Conservation (phyloP, 2,329 filamentous ascomycete species). For the Cladophialophora psammophila region DNA sequence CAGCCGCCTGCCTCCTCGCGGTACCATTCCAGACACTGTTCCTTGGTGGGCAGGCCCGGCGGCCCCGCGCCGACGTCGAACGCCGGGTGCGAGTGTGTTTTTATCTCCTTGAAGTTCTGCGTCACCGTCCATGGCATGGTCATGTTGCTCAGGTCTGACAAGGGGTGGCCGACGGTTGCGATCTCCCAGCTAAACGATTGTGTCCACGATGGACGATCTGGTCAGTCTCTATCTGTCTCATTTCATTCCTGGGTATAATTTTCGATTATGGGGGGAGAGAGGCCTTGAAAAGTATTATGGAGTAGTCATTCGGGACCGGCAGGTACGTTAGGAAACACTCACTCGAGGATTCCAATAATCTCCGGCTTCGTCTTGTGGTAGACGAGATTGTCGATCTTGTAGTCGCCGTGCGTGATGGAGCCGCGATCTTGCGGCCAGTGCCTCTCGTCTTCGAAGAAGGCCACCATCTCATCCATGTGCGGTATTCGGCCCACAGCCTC, state of each 20-base stretch:
- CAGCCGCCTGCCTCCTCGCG: conserved; percentile 73
- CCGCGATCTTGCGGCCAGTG: conserved; percentile 78
- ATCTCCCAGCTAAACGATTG: conserved; percentile 75
- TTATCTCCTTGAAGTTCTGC: conserved; percentile 46
- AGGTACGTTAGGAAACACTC: too few relatives aligned
- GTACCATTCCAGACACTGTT: conserved; percentile 72
- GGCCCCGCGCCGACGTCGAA: conserved; percentile 55
- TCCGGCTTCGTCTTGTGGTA: conserved; percentile 87
- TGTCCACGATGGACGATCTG: background rate
- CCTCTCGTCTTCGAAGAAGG: conserved; percentile 74
- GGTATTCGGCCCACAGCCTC: conserved; percentile 81
- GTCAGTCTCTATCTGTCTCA: too few relatives aligned
- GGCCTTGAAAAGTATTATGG: too few relatives aligned
- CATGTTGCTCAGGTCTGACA: conserved; percentile 89
- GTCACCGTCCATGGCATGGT: conserved; percentile 48
- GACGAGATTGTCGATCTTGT: conserved; percentile 90
- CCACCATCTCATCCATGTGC: conserved; percentile 79
- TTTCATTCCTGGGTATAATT: too few relatives aligned
- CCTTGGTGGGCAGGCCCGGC: conserved; percentile 69
- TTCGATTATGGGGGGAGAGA: too few relatives aligned
- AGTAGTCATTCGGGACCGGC: too few relatives aligned
- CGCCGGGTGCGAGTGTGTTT: conserved; percentile 36
- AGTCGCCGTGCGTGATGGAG: conserved; percentile 90
- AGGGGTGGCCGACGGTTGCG: conserved; percentile 92
- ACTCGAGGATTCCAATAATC: conserved; percentile 89